Percentiles rank a stretch among this genome's conserved stretches.
Evolutionary conservation across 1,284 basidiomycete species (phyloP).

Genomic region (Meira miltonrushii): DNA sequence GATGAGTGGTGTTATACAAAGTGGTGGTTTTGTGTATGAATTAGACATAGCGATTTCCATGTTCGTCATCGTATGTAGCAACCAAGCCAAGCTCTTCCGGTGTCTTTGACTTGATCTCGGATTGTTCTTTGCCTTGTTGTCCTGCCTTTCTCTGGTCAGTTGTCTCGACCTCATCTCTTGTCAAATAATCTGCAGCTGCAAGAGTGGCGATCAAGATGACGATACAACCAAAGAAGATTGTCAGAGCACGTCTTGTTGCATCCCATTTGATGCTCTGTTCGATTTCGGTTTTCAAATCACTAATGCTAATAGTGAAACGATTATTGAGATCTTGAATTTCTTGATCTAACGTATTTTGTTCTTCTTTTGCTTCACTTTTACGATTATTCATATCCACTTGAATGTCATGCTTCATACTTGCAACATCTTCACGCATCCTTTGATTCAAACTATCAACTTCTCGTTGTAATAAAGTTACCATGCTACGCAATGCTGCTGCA

Average conservation of each 20-base stretch:
- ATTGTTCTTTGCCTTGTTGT: background rate
- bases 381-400: conserved; percentile 93
- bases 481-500: conserved; percentile 69
- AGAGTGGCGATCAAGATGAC: conserved; percentile 47
- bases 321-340: conserved; percentile 68
- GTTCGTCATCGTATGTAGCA: conserved; percentile 6
- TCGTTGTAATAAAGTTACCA: conserved; percentile 70
- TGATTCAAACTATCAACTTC: conserved; percentile 82
- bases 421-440: conserved; percentile 90
- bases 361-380: conserved; percentile 85
- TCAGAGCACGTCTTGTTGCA: conserved; percentile 44
- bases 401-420: conserved; percentile 83
- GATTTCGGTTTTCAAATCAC: conserved; percentile 50
- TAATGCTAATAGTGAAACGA: conserved; percentile 51
- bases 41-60: conserved; percentile 10
- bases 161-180: conserved; percentile 22
- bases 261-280: conserved; percentile 53
- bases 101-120: conserved; percentile 1
- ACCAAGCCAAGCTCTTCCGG: conserved; percentile 9
- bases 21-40: background rate
- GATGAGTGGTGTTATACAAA: too few species aligned
- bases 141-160: conserved; percentile 6
- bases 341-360: conserved; percentile 80
- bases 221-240: conserved; percentile 49
- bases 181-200: conserved; percentile 46